Evolutionary conservation across 108 stramenopile species (phyloP).

Genomic region (Aurantiochytrium sp.): DNA sequence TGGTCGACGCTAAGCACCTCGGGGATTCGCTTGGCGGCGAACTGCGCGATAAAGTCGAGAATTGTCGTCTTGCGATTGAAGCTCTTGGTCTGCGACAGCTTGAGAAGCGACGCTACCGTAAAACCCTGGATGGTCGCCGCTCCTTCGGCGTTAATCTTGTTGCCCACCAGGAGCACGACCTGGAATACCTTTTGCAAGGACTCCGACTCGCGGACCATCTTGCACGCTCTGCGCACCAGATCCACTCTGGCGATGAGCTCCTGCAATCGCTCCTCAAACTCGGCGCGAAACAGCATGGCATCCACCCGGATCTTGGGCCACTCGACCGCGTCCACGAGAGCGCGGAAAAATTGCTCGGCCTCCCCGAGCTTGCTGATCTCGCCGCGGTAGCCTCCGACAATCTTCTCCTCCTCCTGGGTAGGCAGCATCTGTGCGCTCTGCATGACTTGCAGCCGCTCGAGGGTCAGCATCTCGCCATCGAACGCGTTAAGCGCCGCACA

Average conservation of each 20-base stretch:
- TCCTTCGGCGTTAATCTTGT: constrained; percentile 14
- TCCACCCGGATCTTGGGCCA: not conserved
- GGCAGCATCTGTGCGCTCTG: not conserved
- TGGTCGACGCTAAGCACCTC: not conserved
- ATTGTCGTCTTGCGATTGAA: constrained; percentile 4
- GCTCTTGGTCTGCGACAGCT: constrained; percentile 13
- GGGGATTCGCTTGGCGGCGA: not conserved
- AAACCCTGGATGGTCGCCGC: not conserved
- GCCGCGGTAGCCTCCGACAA: not conserved
- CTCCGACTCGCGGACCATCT: not conserved
- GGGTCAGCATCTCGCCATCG: not conserved
- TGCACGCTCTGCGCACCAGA: not conserved
- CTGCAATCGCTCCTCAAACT: not conserved
- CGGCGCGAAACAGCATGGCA: not conserved
- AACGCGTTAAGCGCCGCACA: not conserved
- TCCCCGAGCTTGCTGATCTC: not conserved
- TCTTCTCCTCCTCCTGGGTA: not conserved
- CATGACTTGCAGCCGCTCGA: not conserved
- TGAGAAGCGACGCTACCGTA: constrained; percentile 26
- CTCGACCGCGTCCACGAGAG: not conserved
- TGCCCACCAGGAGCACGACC: constrained; percentile 8
- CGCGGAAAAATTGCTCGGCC: not conserved
- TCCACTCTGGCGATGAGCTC: not conserved
- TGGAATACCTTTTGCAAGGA: constrained; percentile 17
- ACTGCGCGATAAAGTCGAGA: not conserved